Percentiles rank a stretch among this genome's conserved stretches.
phyloP scores from a whole-genome alignment of 2,329 filamentous ascomycete genomes.

The Colletotrichum liriopes region DNA sequence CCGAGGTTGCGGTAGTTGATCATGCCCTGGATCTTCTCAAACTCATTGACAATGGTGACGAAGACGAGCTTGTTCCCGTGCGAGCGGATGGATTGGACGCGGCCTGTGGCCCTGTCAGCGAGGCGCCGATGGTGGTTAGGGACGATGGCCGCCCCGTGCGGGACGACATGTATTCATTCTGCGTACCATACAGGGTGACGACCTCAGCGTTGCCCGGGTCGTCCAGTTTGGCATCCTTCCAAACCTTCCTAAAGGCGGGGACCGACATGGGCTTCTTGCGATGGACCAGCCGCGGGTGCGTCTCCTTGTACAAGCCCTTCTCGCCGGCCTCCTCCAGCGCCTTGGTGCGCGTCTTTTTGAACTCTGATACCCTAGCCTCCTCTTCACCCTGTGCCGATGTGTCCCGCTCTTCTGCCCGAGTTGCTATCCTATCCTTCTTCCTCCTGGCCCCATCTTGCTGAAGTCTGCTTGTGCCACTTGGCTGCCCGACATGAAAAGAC shows the following conservation, averaged over 20 bases:
- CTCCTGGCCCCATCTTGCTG: slow-evolving; percentile 20
- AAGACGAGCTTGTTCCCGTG: slow-evolving; percentile 87
- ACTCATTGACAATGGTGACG: slow-evolving; percentile 83
- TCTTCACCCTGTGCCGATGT: not conserved
- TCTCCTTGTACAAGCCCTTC: slow-evolving; percentile 33
- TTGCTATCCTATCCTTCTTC: slow-evolving; percentile 21
- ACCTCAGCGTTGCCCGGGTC: slow-evolving; percentile 18
- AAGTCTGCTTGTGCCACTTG: slow-evolving; percentile 37
- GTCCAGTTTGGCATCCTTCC: slow-evolving; percentile 18
- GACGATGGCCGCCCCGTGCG: slow-evolving; percentile 5
- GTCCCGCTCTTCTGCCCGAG: not conserved
- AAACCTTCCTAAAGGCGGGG: slow-evolving; percentile 37
- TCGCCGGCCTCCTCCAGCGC: slow-evolving; percentile 27
- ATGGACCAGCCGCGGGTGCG: slow-evolving; percentile 43
- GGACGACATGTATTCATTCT: slow-evolving; percentile 28
- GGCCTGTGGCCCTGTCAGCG: slow-evolving; percentile 66
- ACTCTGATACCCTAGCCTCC: slow-evolving; percentile 30
- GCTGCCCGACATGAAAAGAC: slow-evolving; percentile 35
- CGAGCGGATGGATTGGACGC: slow-evolving; percentile 79
- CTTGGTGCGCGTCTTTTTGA: slow-evolving; percentile 37
- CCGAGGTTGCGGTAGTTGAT: slow-evolving; percentile 72
- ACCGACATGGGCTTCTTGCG: slow-evolving; percentile 37
- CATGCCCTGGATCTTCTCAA: slow-evolving; percentile 81
- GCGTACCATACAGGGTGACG: slow-evolving; percentile 49
- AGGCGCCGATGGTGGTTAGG: slow-evolving; percentile 19